Evolutionary conservation across 176 grass and related monocot species (phyloP), one percentile per base, ranked within the genome.

Genomic region (Cocos nucifera): DNA sequence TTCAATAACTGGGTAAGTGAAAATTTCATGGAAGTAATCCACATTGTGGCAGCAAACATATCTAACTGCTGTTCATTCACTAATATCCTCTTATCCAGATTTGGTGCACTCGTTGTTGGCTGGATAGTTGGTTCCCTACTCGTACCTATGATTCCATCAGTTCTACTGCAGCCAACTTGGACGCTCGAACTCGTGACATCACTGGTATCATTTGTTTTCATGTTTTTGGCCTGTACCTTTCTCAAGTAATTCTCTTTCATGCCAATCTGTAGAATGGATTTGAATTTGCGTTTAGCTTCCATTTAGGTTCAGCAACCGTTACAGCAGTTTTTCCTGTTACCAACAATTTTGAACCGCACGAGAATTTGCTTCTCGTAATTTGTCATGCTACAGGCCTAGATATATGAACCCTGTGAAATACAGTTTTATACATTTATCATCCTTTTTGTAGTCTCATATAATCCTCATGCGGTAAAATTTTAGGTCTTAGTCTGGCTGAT

Each of bases 141-240:
- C 24, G 82, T 98, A 39, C 84, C 93, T 15, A 19, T 98, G 69
- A 71, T 98, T 77, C 93, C 93, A 25, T 69, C 93, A 44, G 66
- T 80, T 55, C 21, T 98, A 52, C 74, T 97, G 17, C 93, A 85
- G 14, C 93, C 79, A 24, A 86, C 88, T 54, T 98, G 93, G 93
- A 87, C 93, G 12, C 81, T 98, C 32, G 93, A 98, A 76, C 93
- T 98, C 23, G 70, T 98, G 54, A 98, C 93, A 19, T 88, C 93
- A 6, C 78, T 98, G 49, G 57, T 92, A 29, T 78, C 84, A 52
- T 98, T 89, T 70, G 59, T 92, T 78, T 98, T 92, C 82, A 71
- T 92, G 67, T 98, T 98, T 56, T 58, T 98, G 53, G 84, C 81
- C 2, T 83, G 81, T 78, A 77, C 78, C 10, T 97, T 91, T 74